Base-by-base conservation (phyloP, 352 stramenopile genomes). In the Phytophthora idaei region DNA sequence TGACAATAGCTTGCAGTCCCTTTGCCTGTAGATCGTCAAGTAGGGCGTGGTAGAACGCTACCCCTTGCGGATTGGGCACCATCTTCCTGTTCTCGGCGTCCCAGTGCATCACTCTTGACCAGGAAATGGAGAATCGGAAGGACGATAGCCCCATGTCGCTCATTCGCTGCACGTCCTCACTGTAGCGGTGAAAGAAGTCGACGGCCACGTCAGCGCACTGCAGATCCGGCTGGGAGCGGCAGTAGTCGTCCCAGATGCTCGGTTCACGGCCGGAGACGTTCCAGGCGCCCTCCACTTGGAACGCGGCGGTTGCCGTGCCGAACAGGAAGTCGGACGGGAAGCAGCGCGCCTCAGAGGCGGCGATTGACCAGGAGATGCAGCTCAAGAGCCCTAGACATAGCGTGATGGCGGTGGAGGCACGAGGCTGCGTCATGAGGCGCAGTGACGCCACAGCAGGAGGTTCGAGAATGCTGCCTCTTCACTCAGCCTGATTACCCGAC, bases 111-210 rank as follows among this genome's bases (percentile, higher is more conserved):
- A 74, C 12, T 45, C 62, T 44, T 9, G 73, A 74, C 73, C 73
- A 81, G 11, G 73, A 71, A 54, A 81, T 73, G 31, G 74, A 77
- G 48, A 81, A 74, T 2, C 90, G 85, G 69, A 98, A 98, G 11
- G 89, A 83, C 64, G 93, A 85, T 1, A 98, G 53, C n/a, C 91
- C 89, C 62, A 97, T 71, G 47, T 74, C 55, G 45, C 87, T 82
- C 90, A 98, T 97, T 3, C 97, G 67, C 50, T 80, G 44, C 15
- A 98, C 76, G 70, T 98, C 94, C 32, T 94, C 61, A 57, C 85
- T 52, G 57, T 85, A 96, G 31, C 72, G 71, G 67, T 97, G 81
- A 60, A 93, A 96, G 53, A 97, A 90, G 74, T 98, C 91, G 73
- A 89, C 90, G 4, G 85, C 88, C n/a, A 97, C 68, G 63, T 97